Conservation (phyloP, 2,329 filamentous ascomycete genomes). For the Hymenoscyphus scutula region DNA sequence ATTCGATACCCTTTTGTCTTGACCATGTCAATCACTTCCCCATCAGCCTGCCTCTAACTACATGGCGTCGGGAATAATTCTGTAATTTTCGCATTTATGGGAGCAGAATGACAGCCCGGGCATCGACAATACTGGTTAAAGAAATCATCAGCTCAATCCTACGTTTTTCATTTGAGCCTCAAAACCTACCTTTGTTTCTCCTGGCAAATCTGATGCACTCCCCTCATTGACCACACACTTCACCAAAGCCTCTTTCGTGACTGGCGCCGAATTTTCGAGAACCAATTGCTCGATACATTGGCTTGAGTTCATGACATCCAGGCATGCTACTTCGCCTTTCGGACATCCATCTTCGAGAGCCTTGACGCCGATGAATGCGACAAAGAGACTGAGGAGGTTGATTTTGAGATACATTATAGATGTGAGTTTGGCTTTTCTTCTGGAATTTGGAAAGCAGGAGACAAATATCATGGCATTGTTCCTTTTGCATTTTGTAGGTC, state of each 20-base stretch:
- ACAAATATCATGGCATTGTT: neutral
- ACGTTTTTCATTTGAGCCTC: too few species aligned
- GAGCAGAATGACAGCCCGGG: constrained; percentile 20
- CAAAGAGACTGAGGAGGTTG: constrained; percentile 9
- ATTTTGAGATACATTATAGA: constrained; percentile 8
- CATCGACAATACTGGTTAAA: constrained; percentile 17
- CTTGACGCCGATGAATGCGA: neutral
- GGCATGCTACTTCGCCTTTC: constrained; percentile 10
- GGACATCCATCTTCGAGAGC: constrained; percentile 7
- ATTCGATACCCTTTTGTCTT: neutral
- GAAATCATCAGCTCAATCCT: neutral
- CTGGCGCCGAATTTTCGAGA: constrained; percentile 6
- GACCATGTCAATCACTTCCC: neutral
- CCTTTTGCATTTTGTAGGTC: neutral
- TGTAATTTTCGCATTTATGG: constrained; percentile 18
- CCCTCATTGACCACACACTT: constrained; percentile 17
- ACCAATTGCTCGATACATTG: constrained; percentile 17
- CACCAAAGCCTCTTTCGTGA: constrained; percentile 17
- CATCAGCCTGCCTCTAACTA: neutral
- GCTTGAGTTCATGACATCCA: constrained; percentile 14
- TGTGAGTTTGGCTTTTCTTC: neutral
- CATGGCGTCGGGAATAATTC: constrained; percentile 19
- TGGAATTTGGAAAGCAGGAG: neutral
- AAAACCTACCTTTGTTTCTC: constrained; percentile 15
- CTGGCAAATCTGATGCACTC: constrained; percentile 14